Percentiles rank a stretch among this genome's conserved stretches.
Evolutionary conservation across 495 filamentous ascomycete species (phyloP).

Genomic region (Talaromyces thailandensis): DNA sequence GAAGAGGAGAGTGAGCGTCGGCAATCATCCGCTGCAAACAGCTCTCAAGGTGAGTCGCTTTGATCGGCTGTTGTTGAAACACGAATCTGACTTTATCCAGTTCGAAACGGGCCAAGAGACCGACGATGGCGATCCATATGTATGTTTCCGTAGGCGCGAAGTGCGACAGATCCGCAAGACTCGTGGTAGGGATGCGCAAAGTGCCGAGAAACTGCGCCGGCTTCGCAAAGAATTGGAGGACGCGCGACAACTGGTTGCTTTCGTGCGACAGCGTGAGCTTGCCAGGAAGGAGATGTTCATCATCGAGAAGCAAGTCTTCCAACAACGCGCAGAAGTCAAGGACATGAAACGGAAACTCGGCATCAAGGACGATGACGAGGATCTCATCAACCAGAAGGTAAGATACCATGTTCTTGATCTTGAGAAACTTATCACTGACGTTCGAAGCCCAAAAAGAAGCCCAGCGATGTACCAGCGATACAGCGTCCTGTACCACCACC

Average conservation of each 20-base stretch:
- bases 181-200: constrained; percentile 84
- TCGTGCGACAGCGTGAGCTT: constrained; percentile 70
- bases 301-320: constrained; percentile 66
- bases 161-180: constrained; percentile 93
- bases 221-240: constrained; percentile 89
- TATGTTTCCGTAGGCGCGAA: constrained; percentile 95
- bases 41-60: constrained; percentile 54
- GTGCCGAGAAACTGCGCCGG: constrained; percentile 86
- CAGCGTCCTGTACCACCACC: constrained; percentile 44
- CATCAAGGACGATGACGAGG: constrained; percentile 89
- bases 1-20: constrained; percentile 49
- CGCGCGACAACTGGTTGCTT: constrained; percentile 66
- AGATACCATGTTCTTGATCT: constrained; percentile 14
- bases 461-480: constrained; percentile 40
- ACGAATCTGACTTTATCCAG: constrained; percentile 33
- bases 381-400: constrained; percentile 90
- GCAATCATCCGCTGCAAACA: constrained; percentile 62
- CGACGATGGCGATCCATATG: constrained; percentile 93
- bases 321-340: constrained; percentile 70
- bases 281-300: constrained; percentile 68
- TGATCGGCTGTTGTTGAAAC: background rate
- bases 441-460: constrained; percentile 61
- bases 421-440: background rate
- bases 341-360: constrained; percentile 78
- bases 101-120: constrained; percentile 88